Conservation (phyloP, 257 asterid species). For the Lantana camara region DNA sequence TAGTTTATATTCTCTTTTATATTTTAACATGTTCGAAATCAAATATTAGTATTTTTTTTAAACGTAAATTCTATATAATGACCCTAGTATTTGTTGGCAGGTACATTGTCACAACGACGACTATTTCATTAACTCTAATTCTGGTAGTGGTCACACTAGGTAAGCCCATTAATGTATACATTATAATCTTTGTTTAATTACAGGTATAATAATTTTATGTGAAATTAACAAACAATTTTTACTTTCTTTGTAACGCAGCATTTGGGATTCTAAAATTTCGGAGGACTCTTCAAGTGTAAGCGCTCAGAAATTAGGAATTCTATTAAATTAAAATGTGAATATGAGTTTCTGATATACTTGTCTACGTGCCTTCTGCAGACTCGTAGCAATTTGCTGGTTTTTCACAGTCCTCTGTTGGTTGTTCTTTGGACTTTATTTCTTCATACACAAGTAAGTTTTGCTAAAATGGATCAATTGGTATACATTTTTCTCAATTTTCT, state of each 20-base stretch:
- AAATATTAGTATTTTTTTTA: no score
- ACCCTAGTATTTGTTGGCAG: constrained; percentile 31
- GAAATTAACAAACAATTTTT: neutral
- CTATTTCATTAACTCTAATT: constrained; percentile 45
- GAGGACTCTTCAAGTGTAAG: constrained; percentile 16
- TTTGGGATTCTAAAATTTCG: constrained; percentile 6
- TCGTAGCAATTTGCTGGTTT: constrained; percentile 55
- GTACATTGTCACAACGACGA: constrained; percentile 36
- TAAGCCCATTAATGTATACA: constrained; percentile 5
- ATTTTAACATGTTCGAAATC: no score
- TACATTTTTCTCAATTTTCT: no score
- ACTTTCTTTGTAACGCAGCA: neutral
- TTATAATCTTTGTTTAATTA: no score
- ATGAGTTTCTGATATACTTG: constrained; percentile 18
- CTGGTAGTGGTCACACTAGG: constrained; percentile 47
- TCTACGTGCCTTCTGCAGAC: constrained; percentile 33
- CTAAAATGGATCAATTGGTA: no score
- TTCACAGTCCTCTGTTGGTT: constrained; percentile 56
- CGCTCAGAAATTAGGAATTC: neutral
- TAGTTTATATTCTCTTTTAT: no score
- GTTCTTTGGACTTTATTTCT: constrained; percentile 55
- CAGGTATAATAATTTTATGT: neutral
- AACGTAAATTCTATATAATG: no score
- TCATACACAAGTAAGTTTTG: constrained; percentile 45
- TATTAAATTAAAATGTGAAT: neutral